Conservation (phyloP, 2,329 filamentous ascomycete species). For the Aspergillus tanneri region DNA sequence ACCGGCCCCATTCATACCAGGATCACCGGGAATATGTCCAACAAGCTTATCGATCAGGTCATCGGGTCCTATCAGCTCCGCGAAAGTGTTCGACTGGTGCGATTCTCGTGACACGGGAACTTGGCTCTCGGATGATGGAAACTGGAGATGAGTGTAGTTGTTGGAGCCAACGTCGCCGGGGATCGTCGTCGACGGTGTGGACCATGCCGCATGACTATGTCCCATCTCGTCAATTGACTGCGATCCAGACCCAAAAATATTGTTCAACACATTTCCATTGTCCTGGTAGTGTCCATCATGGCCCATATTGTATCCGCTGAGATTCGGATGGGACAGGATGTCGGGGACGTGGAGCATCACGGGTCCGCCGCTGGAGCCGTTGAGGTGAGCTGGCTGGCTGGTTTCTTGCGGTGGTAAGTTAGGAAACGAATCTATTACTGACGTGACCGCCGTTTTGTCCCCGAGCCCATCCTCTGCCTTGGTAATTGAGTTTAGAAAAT, state of each 20-base stretch:
- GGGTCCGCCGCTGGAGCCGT: constrained; percentile 28
- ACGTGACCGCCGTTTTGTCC: constrained; percentile 37
- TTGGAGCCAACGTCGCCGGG: constrained; percentile 31
- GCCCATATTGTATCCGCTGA: constrained; percentile 32
- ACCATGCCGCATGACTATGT: constrained; percentile 33
- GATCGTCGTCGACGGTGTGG: constrained; percentile 30
- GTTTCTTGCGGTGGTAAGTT: constrained; percentile 32
- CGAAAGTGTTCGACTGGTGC: constrained; percentile 33
- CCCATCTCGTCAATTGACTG: constrained; percentile 39
- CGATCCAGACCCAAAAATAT: constrained; percentile 31
- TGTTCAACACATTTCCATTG: constrained; percentile 33
- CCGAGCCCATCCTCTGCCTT: constrained; percentile 35
- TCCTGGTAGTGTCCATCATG: constrained; percentile 39
- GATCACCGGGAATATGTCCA: constrained; percentile 33
- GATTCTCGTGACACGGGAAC: constrained; percentile 34
- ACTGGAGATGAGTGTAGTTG: constrained; percentile 37
- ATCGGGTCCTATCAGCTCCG: constrained; percentile 35
- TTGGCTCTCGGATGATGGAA: constrained; percentile 31
- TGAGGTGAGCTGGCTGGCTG: constrained; percentile 31
- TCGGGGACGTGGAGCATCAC: constrained; percentile 40
- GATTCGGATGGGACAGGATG: constrained; percentile 32
- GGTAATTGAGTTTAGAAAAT: constrained; percentile 36
- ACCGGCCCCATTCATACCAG: constrained; percentile 35
- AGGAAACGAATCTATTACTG: constrained; percentile 37
- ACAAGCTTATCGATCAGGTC: constrained; percentile 42